A percentile compares a stretch with the other conserved stretches of the same genome.
Conservation (phyloP, 2,329 filamentous ascomycete genomes). For the Myriosclerotinia curreyana region DNA sequence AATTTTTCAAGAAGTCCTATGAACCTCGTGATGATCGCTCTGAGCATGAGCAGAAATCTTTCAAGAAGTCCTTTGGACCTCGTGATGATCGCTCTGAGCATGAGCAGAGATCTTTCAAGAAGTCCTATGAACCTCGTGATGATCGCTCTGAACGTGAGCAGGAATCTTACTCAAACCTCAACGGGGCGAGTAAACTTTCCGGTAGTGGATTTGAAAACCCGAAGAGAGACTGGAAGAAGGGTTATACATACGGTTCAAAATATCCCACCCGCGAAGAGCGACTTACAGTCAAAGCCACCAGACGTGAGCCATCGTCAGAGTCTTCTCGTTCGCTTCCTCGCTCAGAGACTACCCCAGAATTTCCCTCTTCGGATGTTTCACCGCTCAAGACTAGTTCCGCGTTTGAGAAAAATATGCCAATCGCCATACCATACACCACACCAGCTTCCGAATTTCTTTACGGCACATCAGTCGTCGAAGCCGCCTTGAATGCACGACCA, state of each 20-base stretch:
- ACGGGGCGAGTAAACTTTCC: background rate
- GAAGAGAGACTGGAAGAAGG: background rate
- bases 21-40: background rate
- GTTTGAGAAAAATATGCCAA: conserved; percentile 33
- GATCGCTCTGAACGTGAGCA: background rate
- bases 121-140: background rate
- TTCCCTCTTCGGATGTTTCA: background rate
- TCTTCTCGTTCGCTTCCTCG: background rate
- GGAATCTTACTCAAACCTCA: background rate
- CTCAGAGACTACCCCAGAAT: background rate
- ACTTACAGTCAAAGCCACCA: background rate
- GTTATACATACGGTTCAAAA: background rate
- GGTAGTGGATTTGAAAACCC: background rate
- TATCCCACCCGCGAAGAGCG: conserved; percentile 14
- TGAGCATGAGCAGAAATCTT: background rate
- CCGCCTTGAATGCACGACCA: conserved; percentile 61
- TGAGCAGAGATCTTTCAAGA: background rate
- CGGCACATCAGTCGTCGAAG: conserved; percentile 74
- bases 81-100: background rate
- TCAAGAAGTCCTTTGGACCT: background rate
- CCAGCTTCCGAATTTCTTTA: conserved; percentile 91
- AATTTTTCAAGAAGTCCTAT: background rate
- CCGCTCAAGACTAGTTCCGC: conserved; percentile 15
- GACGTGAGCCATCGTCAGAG: background rate
- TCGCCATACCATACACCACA: conserved; percentile 66